These are phyloP conservation scores for Cladosporium sp. DNA, from an alignment of 2,329 filamentous ascomycete genomes.

Conservation along the genomic window DNA sequence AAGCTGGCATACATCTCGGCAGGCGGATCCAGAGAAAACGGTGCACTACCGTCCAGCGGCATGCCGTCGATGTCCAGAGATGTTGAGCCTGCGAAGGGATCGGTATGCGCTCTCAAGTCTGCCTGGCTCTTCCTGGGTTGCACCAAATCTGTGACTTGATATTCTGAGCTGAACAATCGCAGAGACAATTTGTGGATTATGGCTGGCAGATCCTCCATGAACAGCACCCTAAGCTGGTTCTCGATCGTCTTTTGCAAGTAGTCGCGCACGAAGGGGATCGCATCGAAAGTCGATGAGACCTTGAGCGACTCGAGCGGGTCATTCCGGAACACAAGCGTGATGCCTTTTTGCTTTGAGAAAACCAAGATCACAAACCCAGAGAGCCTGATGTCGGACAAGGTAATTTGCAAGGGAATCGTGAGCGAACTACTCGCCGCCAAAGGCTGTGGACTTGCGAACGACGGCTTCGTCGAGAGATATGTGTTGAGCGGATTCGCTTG, in stretches of 20 bases:
- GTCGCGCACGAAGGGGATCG: constrained; percentile 95
- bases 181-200: constrained; percentile 93
- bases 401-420: constrained; percentile 97
- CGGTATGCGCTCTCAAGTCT: constrained; percentile 23
- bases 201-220: constrained; percentile 96
- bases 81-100: constrained; percentile 42
- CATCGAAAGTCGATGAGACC: constrained; percentile 98
- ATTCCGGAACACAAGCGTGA: constrained; percentile 96
- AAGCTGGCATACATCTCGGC: constrained; percentile 85
- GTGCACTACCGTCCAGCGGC: constrained; percentile 60
- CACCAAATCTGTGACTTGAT: constrained; percentile 38
- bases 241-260: constrained; percentile 97
- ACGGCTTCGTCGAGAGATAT: constrained; percentile 84
- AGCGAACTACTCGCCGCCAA: constrained; percentile 86
- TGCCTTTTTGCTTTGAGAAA: constrained; percentile 94
- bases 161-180: constrained; percentile 84
- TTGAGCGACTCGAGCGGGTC: constrained; percentile 97
- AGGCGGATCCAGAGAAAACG: constrained; percentile 72
- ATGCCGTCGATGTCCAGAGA: constrained; percentile 75
- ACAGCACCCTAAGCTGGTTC: constrained; percentile 81
- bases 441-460: constrained; percentile 88
- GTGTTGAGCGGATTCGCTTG: constrained; percentile 98
- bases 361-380: constrained; percentile 97
- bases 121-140: constrained; percentile 46
- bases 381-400: constrained; percentile 88